Percentiles rank a stretch among this genome's conserved stretches.
Conservation (phyloP, 1,284 basidiomycete species). For the Cerrena zonata region DNA sequence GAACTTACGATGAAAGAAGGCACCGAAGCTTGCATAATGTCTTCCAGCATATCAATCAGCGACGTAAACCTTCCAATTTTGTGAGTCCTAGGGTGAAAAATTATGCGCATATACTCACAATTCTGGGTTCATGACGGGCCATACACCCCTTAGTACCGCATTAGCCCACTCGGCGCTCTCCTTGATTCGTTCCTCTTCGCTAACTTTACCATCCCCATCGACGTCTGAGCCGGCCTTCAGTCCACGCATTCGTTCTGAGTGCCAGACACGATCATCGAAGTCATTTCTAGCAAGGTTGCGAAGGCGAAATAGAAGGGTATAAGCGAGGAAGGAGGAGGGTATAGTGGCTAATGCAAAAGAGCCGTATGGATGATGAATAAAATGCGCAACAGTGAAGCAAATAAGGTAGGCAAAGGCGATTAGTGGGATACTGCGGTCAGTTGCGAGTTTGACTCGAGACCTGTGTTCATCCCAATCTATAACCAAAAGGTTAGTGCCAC, state of each 20-base stretch:
- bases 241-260: constrained; percentile 34
- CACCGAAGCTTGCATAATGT: constrained; percentile 37
- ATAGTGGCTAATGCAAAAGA: constrained; percentile 20
- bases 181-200: constrained; percentile 27
- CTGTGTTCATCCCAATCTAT: constrained; percentile 28
- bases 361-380: constrained; percentile 24
- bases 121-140: constrained; percentile 36
- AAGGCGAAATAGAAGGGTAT: constrained; percentile 27
- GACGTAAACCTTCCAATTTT: constrained; percentile 24
- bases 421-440: constrained; percentile 20
- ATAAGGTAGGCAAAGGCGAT: constrained; percentile 22
- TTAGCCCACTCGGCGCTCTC: constrained; percentile 40
- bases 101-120: constrained; percentile 17
- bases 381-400: constrained; percentile 21
- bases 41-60: constrained; percentile 35
- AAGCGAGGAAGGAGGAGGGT: constrained; percentile 25
- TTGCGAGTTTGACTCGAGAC: constrained; percentile 18
- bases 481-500: not conserved
- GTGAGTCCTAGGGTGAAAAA: not conserved
- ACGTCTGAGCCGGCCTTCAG: constrained; percentile 28
- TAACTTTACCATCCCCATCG: constrained; percentile 27
- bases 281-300: constrained; percentile 24
- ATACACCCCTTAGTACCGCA: constrained; percentile 30
- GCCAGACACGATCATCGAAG: constrained; percentile 32
- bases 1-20: constrained; percentile 31